Percentiles rank a stretch among this genome's conserved stretches.
Evolutionary conservation across 192 early-diverging fungal species (phyloP).

Genomic region (Rhizoclosmatium globosum): DNA sequence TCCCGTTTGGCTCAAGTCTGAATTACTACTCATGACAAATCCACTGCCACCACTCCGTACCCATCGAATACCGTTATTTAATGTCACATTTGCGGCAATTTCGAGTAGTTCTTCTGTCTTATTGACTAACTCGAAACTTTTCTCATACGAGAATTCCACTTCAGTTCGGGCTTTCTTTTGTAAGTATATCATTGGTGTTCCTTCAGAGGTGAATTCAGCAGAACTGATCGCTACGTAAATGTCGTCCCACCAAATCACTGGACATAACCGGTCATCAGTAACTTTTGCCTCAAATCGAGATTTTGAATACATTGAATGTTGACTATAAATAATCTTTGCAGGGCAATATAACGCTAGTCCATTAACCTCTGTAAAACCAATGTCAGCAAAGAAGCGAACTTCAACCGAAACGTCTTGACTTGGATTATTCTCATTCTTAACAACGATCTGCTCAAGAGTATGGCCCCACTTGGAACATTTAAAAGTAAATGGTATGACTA

Average conservation of each 20-base stretch:
- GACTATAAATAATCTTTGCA: constrained; percentile 10
- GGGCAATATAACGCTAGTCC: constrained; percentile 12
- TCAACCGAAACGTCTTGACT: constrained; percentile 69
- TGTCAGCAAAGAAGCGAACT: constrained; percentile 76
- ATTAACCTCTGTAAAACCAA: constrained; percentile 43
- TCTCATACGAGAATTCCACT: constrained; percentile 47
- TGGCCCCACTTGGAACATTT: constrained; percentile 65
- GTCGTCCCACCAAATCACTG: constrained; percentile 60
- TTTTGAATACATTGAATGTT: constrained; percentile 23
- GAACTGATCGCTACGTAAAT: constrained; percentile 51
- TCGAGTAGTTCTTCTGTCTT: constrained; percentile 62
- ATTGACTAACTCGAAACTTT: constrained; percentile 51
- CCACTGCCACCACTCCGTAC: constrained; percentile 27
- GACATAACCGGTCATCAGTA: constrained; percentile 21
- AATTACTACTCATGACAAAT: constrained; percentile 41
- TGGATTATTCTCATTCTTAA: constrained; percentile 77
- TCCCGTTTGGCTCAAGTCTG: constrained; percentile 21
- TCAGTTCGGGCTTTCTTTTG: constrained; percentile 39
- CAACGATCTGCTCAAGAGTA: constrained; percentile 65
- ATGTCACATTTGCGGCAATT: constrained; percentile 55
- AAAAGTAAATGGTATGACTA: constrained; percentile 66
- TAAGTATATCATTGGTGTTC: constrained; percentile 9
- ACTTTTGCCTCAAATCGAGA: constrained; percentile 25
- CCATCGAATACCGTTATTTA: constrained; percentile 58
- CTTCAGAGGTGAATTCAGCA: constrained; percentile 3